These are phyloP conservation scores for Rhynchosporium graminicola DNA, from an alignment of 2,329 filamentous ascomycete genomes.

Conservation along the genomic window DNA sequence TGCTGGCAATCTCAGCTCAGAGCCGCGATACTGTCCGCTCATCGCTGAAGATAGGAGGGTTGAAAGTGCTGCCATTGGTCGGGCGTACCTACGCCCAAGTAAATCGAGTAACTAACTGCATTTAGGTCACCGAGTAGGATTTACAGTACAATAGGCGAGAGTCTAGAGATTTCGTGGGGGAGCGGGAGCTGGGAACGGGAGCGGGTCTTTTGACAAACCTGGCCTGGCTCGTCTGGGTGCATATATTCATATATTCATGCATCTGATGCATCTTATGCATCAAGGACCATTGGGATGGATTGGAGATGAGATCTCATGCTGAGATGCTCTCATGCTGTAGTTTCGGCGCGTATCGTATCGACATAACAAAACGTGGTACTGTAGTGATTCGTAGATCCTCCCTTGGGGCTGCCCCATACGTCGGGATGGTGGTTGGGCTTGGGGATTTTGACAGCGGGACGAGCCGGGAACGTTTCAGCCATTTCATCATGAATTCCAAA, in stretches of 20 bases:
- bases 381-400: slow-evolving; percentile 6
- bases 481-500: no score
- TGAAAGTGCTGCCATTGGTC: slow-evolving; percentile 1
- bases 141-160: no score
- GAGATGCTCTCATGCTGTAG: not conserved
- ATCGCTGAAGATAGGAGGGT: not conserved
- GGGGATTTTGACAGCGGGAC: no score
- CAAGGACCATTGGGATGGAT: not conserved
- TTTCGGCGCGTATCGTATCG: not conserved
- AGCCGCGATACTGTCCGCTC: slow-evolving; percentile 9
- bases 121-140: slow-evolving; percentile 8
- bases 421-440: no score
- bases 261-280: not conserved
- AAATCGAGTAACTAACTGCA: not conserved
- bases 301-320: not conserved
- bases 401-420: no score
- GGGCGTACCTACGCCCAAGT: slow-evolving; percentile 12
- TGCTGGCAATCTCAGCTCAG: not conserved
- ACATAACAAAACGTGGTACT: not conserved
- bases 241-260: not conserved
- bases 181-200: not conserved
- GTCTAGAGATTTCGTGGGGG: not conserved
- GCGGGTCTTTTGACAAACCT: slow-evolving; percentile 7
- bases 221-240: not conserved
- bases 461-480: no score